phyloP scores from a whole-genome alignment of 2,329 filamentous ascomycete species.

The Ambrosiella cleistominuta region DNA sequence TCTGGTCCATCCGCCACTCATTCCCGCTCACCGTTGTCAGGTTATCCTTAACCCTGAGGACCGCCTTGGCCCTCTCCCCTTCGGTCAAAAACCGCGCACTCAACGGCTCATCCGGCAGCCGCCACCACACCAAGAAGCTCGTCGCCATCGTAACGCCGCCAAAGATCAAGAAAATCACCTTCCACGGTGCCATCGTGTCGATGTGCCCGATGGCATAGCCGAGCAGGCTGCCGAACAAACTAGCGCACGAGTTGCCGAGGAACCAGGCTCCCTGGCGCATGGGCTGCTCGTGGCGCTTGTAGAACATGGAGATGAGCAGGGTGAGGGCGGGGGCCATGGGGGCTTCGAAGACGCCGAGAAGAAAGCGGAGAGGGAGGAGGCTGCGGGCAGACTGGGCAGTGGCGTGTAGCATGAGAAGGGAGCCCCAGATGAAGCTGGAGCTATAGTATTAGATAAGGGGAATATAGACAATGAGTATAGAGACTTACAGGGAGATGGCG shows the following conservation, averaged over 20 bases:
- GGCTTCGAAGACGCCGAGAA: slow-evolving; percentile 16
- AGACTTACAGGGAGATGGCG: slow-evolving; percentile 8
- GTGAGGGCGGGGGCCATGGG: slow-evolving; percentile 12
- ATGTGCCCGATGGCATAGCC: slow-evolving; percentile 17
- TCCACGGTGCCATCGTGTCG: slow-evolving; percentile 29
- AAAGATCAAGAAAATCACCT: slow-evolving; percentile 42
- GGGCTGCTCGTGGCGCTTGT: slow-evolving; percentile 17
- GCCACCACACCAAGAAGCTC: slow-evolving; percentile 34
- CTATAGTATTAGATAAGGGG: background rate
- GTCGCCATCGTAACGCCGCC: slow-evolving; percentile 35
- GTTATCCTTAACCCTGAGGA: slow-evolving; percentile 19
- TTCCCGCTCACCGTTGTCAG: slow-evolving; percentile 18
- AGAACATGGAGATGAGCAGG: slow-evolving; percentile 15
- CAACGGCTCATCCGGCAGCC: slow-evolving; percentile 36
- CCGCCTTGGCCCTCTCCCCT: slow-evolving; percentile 18
- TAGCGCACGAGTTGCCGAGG: slow-evolving; percentile 17
- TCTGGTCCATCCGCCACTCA: slow-evolving; percentile 17
- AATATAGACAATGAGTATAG: background rate
- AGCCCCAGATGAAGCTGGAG: slow-evolving; percentile 12
- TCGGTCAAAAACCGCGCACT: slow-evolving; percentile 16
- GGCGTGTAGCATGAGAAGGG: slow-evolving; percentile 15
- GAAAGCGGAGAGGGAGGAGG: slow-evolving; percentile 14
- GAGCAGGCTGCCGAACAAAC: slow-evolving; percentile 15
- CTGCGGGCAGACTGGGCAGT: slow-evolving; percentile 14
- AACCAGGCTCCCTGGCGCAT: slow-evolving; percentile 18